Percentiles rank a stretch among this genome's conserved stretches.
These are phyloP conservation scores for Eimeria acervulina DNA, from an alignment of 169 alveolate genomes.

Conservation along the genomic window DNA sequence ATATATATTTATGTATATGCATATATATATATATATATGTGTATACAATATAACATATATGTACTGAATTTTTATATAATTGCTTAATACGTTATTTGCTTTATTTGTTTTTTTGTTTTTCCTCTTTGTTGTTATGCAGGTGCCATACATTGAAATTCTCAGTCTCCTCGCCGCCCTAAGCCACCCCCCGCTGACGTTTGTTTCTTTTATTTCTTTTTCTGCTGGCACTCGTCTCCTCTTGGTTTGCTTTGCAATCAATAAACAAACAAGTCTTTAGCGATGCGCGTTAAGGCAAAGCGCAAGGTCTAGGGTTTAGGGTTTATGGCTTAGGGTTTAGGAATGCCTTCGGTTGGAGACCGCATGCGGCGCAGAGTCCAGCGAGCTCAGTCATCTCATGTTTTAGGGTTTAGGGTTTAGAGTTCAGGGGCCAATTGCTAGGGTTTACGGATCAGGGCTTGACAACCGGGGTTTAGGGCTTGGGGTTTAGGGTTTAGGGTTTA, in stretches of 20 bases:
- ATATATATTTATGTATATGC: neutral
- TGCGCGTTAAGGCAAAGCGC: neutral
- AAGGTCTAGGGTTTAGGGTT: conserved; percentile 51
- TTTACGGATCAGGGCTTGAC: neutral
- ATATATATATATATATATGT: neutral
- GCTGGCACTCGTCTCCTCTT: too few relatives aligned
- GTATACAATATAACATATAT: neutral
- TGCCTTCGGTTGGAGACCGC: neutral
- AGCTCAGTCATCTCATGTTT: neutral
- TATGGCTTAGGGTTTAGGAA: neutral
- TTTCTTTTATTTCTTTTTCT: neutral
- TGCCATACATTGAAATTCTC: too few relatives aligned
- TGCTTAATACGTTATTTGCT: neutral
- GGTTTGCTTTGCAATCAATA: too few relatives aligned
- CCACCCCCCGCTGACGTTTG: too few relatives aligned
- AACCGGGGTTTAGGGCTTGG: neutral
- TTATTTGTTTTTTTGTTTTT: neutral
- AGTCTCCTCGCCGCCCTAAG: too few relatives aligned
- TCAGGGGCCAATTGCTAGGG: neutral
- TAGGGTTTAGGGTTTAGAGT: conserved; percentile 8
- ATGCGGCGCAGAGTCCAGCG: neutral
- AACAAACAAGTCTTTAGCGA: neutral
- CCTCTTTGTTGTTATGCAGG: neutral
- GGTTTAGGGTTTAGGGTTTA: neutral
- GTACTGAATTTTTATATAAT: neutral